A percentile compares a stretch with the other conserved stretches of the same genome.
These are phyloP conservation scores for Taiozyma onychis DNA, from an alignment of 1,139 yeast genomes.

Conservation along the genomic window DNA sequence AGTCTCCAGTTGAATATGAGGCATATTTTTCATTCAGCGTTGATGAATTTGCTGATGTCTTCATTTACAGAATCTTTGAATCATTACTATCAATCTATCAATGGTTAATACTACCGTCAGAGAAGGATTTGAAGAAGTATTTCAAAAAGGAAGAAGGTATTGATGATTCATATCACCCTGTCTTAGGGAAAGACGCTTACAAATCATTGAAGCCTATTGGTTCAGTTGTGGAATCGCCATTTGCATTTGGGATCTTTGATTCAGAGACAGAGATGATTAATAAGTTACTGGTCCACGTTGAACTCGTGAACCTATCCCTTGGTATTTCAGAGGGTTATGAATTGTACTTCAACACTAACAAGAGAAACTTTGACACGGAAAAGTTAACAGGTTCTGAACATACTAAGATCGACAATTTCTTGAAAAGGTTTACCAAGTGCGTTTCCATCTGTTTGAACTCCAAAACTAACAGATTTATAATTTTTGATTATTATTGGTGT, in stretches of 20 bases:
- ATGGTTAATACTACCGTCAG: conserved; percentile 6
- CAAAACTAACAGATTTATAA: conserved; percentile 19
- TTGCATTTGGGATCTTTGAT: conserved; percentile 20
- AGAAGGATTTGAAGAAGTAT: conserved; percentile 6
- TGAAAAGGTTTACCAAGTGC: conserved; percentile 21
- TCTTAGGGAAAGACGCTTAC: conserved; percentile 6
- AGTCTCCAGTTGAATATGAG: conserved; percentile 16
- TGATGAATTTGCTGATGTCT: conserved; percentile 15
- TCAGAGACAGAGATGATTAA: conserved; percentile 14
- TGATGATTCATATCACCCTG: conserved; percentile 13
- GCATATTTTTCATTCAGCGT: conserved; percentile 13
- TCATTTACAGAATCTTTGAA: conserved; percentile 10
- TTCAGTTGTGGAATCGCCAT: conserved; percentile 17
- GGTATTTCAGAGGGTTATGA: conserved; percentile 24
- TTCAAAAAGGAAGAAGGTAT: conserved; percentile 10
- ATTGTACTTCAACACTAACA: conserved; percentile 15
- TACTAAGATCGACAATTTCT: conserved; percentile 21
- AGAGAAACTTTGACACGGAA: conserved; percentile 9
- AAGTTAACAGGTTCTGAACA: conserved; percentile 15
- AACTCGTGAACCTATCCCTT: conserved; percentile 15
- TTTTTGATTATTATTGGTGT: conserved; percentile 23
- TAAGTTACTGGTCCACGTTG: conserved; percentile 20
- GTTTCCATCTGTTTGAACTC: conserved; percentile 23
- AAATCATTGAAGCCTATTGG: conserved; percentile 22
- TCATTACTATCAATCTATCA: conserved; percentile 11